Conservation (phyloP, 805 yeast species). For the Soucietia sequanensis region DNA sequence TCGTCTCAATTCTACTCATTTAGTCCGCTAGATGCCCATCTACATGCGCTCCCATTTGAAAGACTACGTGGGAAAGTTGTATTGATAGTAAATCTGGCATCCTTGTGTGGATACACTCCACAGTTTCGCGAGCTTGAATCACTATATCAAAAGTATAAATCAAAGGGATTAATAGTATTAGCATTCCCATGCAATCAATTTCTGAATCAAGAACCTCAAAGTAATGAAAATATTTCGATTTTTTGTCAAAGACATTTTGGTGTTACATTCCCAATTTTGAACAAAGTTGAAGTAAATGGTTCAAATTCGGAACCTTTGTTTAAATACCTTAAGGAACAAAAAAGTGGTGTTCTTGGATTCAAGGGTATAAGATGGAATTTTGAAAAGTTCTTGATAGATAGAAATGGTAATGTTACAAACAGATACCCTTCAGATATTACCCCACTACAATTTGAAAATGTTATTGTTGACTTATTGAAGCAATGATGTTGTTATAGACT, state of each 20-base stretch:
- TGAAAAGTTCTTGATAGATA: conserved; percentile 42
- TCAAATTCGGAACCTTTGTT: conserved; percentile 75
- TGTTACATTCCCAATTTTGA: conserved; percentile 85
- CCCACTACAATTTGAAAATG: conserved; percentile 33
- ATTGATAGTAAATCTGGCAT: conserved; percentile 45
- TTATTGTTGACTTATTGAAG: conserved; percentile 57
- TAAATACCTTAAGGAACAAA: conserved; percentile 64
- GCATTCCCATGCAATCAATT: conserved; percentile 49
- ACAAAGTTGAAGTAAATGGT: conserved; percentile 90
- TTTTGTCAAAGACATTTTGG: conserved; percentile 84
- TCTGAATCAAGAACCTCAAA: conserved; percentile 42
- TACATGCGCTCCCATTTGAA: conserved; percentile 35
- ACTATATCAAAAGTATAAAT: conserved; percentile 39
- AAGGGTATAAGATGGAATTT: conserved; percentile 46
- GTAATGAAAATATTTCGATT: conserved; percentile 57
- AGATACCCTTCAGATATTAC: conserved; percentile 67
- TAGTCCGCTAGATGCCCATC: conserved; percentile 37
- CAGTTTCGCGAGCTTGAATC: conserved; percentile 43
- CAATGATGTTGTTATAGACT: neutral
- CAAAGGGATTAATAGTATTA: conserved; percentile 33
- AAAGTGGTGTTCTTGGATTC: conserved; percentile 46
- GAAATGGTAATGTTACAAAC: conserved; percentile 41
- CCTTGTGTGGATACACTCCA: conserved; percentile 44
- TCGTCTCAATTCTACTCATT: conserved; percentile 48
- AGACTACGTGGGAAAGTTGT: conserved; percentile 47